A percentile compares a stretch with the other conserved stretches of the same genome.
Evolutionary conservation across 2,329 filamentous ascomycete species (phyloP).

Genomic region (Apiospora marii): DNA sequence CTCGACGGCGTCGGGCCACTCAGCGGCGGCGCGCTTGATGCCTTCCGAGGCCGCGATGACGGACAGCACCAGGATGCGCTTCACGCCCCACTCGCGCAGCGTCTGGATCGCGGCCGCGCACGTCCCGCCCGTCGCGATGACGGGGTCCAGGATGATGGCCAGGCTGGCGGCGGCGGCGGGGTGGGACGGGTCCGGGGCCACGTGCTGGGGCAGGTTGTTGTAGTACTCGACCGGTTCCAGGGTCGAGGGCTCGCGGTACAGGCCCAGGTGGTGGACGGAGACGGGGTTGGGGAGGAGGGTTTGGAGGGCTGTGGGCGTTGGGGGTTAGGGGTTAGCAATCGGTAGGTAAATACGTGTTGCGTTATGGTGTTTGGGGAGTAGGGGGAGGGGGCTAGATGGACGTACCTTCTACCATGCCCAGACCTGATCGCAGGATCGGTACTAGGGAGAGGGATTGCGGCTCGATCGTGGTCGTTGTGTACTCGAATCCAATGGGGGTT

Average conservation of each 20-base stretch:
- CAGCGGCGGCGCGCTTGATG: slow-evolving; percentile 72
- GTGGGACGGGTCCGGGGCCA: slow-evolving; percentile 37
- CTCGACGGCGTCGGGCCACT: slow-evolving; percentile 80
- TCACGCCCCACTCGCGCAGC: slow-evolving; percentile 89
- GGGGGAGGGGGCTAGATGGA: slow-evolving; percentile 35
- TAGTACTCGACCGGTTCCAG: slow-evolving; percentile 96
- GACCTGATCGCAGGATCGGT: slow-evolving; percentile 89
- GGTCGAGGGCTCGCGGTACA: slow-evolving; percentile 89
- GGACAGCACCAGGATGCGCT: slow-evolving; percentile 77
- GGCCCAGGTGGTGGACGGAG: slow-evolving; percentile 90
- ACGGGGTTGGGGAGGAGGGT: slow-evolving; percentile 81
- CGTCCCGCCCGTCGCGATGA: slow-evolving; percentile 93
- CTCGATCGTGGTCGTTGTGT: slow-evolving; percentile 69
- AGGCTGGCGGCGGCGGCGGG: slow-evolving; percentile 54
- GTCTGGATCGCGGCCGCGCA: slow-evolving; percentile 90
- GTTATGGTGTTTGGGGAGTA: slow-evolving; percentile 10
- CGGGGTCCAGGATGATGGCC: slow-evolving; percentile 87
- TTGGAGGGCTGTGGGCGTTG: slow-evolving; percentile 68
- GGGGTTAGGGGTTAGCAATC: background rate
- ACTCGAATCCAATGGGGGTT: slow-evolving; percentile 81
- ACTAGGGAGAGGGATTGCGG: slow-evolving; percentile 78
- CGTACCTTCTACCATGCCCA: slow-evolving; percentile 88
- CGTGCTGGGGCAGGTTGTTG: slow-evolving; percentile 89
- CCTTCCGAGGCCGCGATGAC: slow-evolving; percentile 78
- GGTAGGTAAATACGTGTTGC: no score